Base-by-base conservation (phyloP, 352 stramenopile species). In the Phytophthora meadii region DNA sequence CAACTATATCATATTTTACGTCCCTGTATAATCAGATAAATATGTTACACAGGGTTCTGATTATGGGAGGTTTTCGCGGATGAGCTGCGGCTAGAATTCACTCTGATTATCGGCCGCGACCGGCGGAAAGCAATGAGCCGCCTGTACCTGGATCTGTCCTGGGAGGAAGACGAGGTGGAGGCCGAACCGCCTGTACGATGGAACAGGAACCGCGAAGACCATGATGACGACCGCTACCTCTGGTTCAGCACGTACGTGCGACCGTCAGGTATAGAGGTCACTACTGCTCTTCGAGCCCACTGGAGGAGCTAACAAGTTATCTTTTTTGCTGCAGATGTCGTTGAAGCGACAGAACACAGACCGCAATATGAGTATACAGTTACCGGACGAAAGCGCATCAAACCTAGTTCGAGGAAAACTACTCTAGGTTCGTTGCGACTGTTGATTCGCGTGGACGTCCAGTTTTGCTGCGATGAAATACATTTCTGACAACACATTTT, bases 361-460 rank as follows among this genome's bases (percentile, higher is more conserved):
- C 77, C 81, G 10, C 79, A 92, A 49, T 91, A 93, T 39, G 79
- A 94, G 51, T 93, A 83, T 32, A 89, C 74, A 2, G 88, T 94
- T 4, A 92, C 84, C 15, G 86, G 88, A 24, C 67, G 76, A 15
- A 91, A 84, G 59, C 88, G 88, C 19, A 72, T 92, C 6, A 95
- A 95, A 57, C 68, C 79, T 12, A 81, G 81, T 1, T 86, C 83
- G 5, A 77, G 72, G 32, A 82, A 73, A 10, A 82, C 71, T 40
- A 82, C 74, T 36, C 60, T 93, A 47, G 85, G 84, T 92, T 72
- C 44, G 77, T 68, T 15, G 12, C 40, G 11, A 8, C 22, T 25
- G 36, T 46, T 45, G 22, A 14, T 48, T 40, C 17, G 17, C 7
- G 6, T 42, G 19, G 19, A 4, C 30, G 11, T 11, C 8, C 7